Conservation (phyloP, 495 filamentous ascomycete genomes). For the Penicillium desertorum region DNA sequence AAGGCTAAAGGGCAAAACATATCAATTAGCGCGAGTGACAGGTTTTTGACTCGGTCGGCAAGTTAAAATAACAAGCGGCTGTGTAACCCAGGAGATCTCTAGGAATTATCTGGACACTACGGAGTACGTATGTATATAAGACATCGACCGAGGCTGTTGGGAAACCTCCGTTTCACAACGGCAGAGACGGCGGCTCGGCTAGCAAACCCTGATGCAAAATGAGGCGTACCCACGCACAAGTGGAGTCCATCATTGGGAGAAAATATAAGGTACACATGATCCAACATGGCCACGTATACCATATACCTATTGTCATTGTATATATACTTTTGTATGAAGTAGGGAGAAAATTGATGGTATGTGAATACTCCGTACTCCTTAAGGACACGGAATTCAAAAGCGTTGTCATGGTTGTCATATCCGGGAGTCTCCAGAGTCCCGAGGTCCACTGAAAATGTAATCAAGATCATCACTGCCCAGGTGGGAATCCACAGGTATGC, state of each 20-base stretch:
- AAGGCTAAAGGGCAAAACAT: constrained; percentile 5
- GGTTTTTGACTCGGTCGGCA: constrained; percentile 13
- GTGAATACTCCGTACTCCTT: background rate
- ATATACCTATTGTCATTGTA: background rate
- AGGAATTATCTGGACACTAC: background rate
- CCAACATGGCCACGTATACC: background rate
- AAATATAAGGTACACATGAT: background rate
- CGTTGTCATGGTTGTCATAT: constrained; percentile 2
- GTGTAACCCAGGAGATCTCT: constrained; percentile 18
- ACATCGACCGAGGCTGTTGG: constrained; percentile 9
- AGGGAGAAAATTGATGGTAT: background rate
- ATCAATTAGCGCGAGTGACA: background rate
- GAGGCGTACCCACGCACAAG: constrained; percentile 8
- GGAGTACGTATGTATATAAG: no score
- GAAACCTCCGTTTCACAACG: constrained; percentile 24
- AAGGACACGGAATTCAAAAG: background rate
- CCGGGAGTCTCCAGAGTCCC: constrained; percentile 10
- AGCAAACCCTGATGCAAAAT: constrained; percentile 21
- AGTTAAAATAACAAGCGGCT: constrained; percentile 12
- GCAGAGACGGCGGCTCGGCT: constrained; percentile 27
- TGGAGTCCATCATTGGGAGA: constrained; percentile 4
- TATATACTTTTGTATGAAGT: background rate
- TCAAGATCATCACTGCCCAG: constrained; percentile 27
- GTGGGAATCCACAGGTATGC: constrained; percentile 23
- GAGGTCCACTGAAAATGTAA: constrained; percentile 13